Percentiles rank a stretch among this genome's conserved stretches.
Conservation (phyloP, 1,139 yeast genomes). For the Geotrichum restrictum region DNA sequence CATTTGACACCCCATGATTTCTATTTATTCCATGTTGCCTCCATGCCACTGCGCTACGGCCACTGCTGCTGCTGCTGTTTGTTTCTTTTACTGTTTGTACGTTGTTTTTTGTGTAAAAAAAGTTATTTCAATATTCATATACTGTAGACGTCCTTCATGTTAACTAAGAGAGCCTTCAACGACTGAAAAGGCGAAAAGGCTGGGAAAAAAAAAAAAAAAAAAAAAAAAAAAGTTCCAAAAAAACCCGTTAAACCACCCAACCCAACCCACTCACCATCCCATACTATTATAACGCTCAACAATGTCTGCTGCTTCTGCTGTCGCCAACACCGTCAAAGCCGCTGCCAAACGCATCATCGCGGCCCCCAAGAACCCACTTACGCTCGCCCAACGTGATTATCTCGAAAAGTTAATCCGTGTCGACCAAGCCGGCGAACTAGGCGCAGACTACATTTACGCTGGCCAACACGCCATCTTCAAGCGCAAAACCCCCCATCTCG, state of each 20-base stretch:
- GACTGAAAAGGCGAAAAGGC: no score
- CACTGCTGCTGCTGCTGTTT: no score
- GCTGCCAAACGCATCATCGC: slow-evolving; percentile 18
- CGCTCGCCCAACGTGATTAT: slow-evolving; percentile 47
- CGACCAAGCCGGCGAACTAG: slow-evolving; percentile 98
- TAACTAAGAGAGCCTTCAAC: neutral
- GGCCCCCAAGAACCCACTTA: slow-evolving; percentile 21
- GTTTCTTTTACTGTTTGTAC: neutral
- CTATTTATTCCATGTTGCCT: neutral
- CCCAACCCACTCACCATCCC: neutral
- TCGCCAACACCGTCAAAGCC: slow-evolving; percentile 13
- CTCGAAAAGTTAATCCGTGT: slow-evolving; percentile 78
- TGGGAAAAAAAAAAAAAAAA: no score
- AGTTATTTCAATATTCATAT: neutral
- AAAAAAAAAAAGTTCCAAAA: no score
- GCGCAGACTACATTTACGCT: slow-evolving; percentile 87
- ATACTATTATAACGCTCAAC: neutral
- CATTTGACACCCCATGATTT: no score
- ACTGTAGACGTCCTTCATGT: neutral
- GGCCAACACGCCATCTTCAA: slow-evolving; percentile 84
- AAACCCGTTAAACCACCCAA: no score
- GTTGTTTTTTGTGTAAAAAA: neutral
- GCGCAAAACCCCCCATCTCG: slow-evolving; percentile 56
- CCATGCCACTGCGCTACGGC: no score
- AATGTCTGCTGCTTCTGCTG: neutral